Percentiles rank a stretch among this genome's conserved stretches.
These are phyloP conservation scores for Coprinopsis cinerea DNA, from an alignment of 768 basidiomycete species.

Conservation along the genomic window DNA sequence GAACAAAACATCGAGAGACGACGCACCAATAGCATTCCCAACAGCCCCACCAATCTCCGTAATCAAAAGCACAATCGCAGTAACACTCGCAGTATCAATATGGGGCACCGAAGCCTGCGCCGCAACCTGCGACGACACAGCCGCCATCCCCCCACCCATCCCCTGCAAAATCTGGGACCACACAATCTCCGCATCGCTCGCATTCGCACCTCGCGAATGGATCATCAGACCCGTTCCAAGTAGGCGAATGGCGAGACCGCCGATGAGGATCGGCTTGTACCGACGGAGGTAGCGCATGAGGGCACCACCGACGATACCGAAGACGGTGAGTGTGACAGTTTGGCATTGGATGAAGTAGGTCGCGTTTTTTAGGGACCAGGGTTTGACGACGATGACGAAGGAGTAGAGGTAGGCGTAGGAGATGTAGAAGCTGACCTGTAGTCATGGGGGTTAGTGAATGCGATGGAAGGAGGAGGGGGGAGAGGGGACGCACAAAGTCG, in stretches of 20 bases:
- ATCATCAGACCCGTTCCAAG: constrained; percentile 67
- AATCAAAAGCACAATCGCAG: constrained; percentile 59
- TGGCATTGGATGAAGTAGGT: constrained; percentile 63
- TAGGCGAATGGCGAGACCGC: constrained; percentile 55
- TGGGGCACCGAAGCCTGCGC: constrained; percentile 65
- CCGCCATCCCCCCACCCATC: constrained; percentile 66
- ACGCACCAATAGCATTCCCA: constrained; percentile 53
- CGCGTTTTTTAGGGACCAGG: constrained; percentile 46
- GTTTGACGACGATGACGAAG: constrained; percentile 49
- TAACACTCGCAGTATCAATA: constrained; percentile 60
- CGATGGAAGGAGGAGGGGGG: background rate
- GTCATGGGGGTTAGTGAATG: background rate
- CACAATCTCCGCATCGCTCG: constrained; percentile 50
- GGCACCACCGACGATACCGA: constrained; percentile 55
- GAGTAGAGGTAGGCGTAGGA: constrained; percentile 72
- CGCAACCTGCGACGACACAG: constrained; percentile 48
- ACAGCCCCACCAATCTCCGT: constrained; percentile 66
- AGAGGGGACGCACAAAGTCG: constrained; percentile 42
- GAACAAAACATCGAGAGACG: background rate
- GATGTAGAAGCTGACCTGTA: constrained; percentile 57
- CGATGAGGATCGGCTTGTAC: constrained; percentile 39
- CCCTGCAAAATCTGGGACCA: constrained; percentile 70
- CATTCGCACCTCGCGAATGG: constrained; percentile 57
- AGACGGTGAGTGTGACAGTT: constrained; percentile 54
- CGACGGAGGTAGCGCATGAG: constrained; percentile 34